phyloP scores from a whole-genome alignment of 352 stramenopile genomes.

The Globisporangium rhizosaccharum region DNA sequence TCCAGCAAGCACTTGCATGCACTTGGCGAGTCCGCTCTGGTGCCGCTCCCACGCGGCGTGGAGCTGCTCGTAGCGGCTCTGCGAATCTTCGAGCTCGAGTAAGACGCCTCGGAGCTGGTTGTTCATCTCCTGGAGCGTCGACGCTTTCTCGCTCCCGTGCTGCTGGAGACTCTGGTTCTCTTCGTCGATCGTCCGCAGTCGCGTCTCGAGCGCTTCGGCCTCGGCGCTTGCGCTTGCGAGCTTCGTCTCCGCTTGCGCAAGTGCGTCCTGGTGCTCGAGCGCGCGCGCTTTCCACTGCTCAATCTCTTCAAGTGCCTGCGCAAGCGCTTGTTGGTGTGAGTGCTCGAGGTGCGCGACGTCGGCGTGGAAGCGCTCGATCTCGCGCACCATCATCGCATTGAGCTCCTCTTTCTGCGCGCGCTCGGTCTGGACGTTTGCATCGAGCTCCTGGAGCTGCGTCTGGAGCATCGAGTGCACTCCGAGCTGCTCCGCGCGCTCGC shows the following conservation, averaged over 20 bases:
- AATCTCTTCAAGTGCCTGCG: conserved; percentile 18
- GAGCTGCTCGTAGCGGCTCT: conserved; percentile 29
- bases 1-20: conserved; percentile 28
- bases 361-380: conserved; percentile 39
- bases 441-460: conserved; percentile 27
- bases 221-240: conserved; percentile 18
- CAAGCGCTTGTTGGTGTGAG: conserved; percentile 15
- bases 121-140: conserved; percentile 52
- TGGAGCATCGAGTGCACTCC: conserved; percentile 28
- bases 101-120: conserved; percentile 41
- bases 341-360: conserved; percentile 33
- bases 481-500: conserved; percentile 34
- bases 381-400: conserved; percentile 44
- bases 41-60: conserved; percentile 23
- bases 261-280: conserved; percentile 16
- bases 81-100: conserved; percentile 25
- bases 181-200: conserved; percentile 26
- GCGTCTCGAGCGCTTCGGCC: conserved; percentile 23
- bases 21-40: conserved; percentile 18
- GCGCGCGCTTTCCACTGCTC: conserved; percentile 22
- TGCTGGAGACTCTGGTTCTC: conserved; percentile 43
- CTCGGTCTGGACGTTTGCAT: conserved; percentile 29
- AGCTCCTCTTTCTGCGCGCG: conserved; percentile 63
- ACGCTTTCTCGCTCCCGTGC: conserved; percentile 38
- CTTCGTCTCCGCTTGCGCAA: conserved; percentile 12